These are phyloP conservation scores for Euphorbia corollata DNA, from an alignment of 441 rosid genomes.

Conservation along the genomic window DNA sequence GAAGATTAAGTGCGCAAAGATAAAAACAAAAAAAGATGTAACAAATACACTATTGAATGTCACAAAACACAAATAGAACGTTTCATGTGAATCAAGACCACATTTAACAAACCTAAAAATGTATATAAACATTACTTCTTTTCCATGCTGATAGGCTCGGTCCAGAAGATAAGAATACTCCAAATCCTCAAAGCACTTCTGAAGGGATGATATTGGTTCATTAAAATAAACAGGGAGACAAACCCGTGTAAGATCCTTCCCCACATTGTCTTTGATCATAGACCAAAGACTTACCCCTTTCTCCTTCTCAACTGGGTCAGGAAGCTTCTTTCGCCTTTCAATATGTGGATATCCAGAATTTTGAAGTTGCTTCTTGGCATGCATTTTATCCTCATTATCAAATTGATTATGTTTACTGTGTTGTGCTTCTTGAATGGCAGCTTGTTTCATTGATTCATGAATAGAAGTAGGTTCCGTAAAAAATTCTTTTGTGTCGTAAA, in stretches of 20 bases:
- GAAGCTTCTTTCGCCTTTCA: constrained; percentile 75
- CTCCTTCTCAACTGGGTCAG: constrained; percentile 87
- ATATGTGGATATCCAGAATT: constrained; percentile 33
- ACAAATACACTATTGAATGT: background rate
- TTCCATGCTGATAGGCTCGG: constrained; percentile 65
- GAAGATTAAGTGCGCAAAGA: background rate
- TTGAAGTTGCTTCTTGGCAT: constrained; percentile 26
- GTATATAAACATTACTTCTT: constrained; percentile 47
- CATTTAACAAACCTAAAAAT: constrained; percentile 1
- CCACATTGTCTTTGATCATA: constrained; percentile 84
- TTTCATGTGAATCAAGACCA: constrained; percentile 2
- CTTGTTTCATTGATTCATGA: constrained; percentile 30
- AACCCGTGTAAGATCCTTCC: constrained; percentile 91
- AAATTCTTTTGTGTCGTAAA: constrained; percentile 64
- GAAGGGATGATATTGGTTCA: constrained; percentile 93
- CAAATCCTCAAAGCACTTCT: constrained; percentile 87
- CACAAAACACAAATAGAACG: background rate
- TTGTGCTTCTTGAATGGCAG: constrained; percentile 20
- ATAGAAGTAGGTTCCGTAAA: constrained; percentile 42
- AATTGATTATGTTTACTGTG: constrained; percentile 20
- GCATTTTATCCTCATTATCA: constrained; percentile 36
- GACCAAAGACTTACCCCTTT: constrained; percentile 98
- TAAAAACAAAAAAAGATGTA: background rate
- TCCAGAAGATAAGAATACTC: constrained; percentile 77
- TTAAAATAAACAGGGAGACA: constrained; percentile 97